phyloP scores from a whole-genome alignment of 148 eudicot genomes.

The Pharnaceum exiguum region DNA sequence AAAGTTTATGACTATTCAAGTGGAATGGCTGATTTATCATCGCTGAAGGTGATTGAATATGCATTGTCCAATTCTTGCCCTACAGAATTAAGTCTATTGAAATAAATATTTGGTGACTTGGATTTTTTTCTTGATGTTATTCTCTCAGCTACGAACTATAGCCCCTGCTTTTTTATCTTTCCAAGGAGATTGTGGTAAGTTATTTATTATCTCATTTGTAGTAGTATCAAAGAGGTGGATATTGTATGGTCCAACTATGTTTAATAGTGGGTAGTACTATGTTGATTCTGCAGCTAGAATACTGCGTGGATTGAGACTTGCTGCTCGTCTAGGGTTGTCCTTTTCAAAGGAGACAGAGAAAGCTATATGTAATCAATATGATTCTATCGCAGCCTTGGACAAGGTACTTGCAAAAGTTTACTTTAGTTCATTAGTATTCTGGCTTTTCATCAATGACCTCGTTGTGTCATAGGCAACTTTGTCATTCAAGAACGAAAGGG shows the following conservation, averaged over 20 bases:
- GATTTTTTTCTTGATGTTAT: conserved; percentile 15
- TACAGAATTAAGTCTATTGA: background rate
- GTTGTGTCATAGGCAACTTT: background rate
- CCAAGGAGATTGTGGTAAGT: conserved; percentile 75
- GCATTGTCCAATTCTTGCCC: background rate
- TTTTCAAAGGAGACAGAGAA: conserved; percentile 62
- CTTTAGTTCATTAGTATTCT: background rate
- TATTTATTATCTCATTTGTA: conserved; percentile 10
- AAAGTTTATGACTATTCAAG: conserved; percentile 69
- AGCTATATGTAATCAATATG: conserved; percentile 47
- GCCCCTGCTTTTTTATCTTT: conserved; percentile 79
- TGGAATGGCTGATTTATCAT: conserved; percentile 67
- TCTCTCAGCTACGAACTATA: conserved; percentile 67
- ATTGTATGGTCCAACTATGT: background rate
- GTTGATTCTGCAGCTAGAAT: conserved; percentile 69
- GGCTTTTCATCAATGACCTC: background rate
- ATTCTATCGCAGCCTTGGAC: conserved; percentile 43
- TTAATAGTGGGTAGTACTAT: background rate
- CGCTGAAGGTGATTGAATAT: conserved; percentile 51
- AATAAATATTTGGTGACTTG: background rate
- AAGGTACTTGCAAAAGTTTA: conserved; percentile 37
- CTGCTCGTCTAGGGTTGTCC: conserved; percentile 84
- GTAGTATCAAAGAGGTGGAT: background rate
- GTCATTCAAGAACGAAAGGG: background rate
- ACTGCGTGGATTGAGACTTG: conserved; percentile 87